These are phyloP conservation scores for Fusarium fujikuroi DNA, from an alignment of 2,329 filamentous ascomycete genomes.

Conservation along the genomic window DNA sequence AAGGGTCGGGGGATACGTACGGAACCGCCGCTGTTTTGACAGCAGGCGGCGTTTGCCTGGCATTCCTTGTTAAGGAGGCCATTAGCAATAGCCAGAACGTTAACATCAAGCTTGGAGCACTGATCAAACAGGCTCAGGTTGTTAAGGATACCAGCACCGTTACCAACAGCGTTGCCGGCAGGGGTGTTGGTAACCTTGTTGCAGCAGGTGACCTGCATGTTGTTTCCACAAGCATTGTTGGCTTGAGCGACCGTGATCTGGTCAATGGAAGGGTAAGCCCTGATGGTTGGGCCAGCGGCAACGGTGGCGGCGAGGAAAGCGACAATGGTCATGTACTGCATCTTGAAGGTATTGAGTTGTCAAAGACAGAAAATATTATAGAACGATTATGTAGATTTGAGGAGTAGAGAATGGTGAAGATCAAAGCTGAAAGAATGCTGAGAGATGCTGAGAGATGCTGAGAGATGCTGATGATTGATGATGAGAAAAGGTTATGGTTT, in stretches of 20 bases:
- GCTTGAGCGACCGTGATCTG: conserved; percentile 3
- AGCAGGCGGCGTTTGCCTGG: conserved; percentile 7
- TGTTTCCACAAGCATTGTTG: background rate
- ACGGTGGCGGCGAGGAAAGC: conserved; percentile 7
- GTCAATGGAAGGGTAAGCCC: background rate
- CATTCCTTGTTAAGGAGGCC: conserved; percentile 11
- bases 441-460: background rate
- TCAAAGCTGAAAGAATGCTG: background rate
- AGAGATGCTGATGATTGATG: background rate
- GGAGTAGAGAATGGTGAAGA: background rate
- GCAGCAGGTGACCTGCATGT: conserved; percentile 7
- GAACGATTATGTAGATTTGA: background rate
- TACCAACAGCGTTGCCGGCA: background rate
- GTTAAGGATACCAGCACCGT: background rate
- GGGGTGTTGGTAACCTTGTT: conserved; percentile 4
- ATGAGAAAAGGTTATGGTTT: background rate
- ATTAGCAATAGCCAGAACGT: conserved; percentile 1
- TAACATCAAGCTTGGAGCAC: conserved; percentile 7
- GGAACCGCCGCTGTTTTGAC: background rate
- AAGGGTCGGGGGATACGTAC: background rate
- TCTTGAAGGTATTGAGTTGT: background rate
- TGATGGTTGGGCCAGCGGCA: background rate
- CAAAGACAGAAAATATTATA: background rate
- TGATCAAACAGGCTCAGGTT: background rate
- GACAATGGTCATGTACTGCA: background rate